Conservation (phyloP, 371 early-diverging fungal species). For the Mortierella sp. region DNA sequence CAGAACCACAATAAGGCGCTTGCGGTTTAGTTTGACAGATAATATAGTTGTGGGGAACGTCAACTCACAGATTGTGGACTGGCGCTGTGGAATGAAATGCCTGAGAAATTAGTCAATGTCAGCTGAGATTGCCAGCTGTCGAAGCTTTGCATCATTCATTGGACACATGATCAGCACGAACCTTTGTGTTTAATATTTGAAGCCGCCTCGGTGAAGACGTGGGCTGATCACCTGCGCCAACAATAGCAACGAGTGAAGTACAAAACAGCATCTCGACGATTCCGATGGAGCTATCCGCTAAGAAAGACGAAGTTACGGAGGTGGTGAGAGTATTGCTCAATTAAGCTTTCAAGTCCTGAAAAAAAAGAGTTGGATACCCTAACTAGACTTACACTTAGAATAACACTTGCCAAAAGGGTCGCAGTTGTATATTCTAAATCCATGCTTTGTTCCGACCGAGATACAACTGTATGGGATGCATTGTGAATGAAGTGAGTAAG, state of each 20-base stretch:
- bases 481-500: background rate
- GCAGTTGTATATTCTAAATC: slow-evolving; percentile 94
- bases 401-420: slow-evolving; percentile 96
- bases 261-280: slow-evolving; percentile 97
- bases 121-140: background rate
- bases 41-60: slow-evolving; percentile 92
- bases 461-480: slow-evolving; percentile 74
- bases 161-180: slow-evolving; percentile 27
- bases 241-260: slow-evolving; percentile 95
- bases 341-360: background rate
- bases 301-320: background rate
- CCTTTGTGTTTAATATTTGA: slow-evolving; percentile 97
- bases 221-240: slow-evolving; percentile 95
- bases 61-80: slow-evolving; percentile 96
- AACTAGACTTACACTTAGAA: slow-evolving; percentile 68
- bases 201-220: slow-evolving; percentile 89
- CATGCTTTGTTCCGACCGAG: slow-evolving; percentile 88
- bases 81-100: slow-evolving; percentile 67
- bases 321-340: too few species aligned
- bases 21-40: slow-evolving; percentile 95
- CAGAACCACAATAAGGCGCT: slow-evolving; percentile 90
- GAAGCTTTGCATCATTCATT: too few species aligned
- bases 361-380: background rate
- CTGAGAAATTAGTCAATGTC: background rate
- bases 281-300: slow-evolving; percentile 88